Percentiles rank a stretch among this genome's conserved stretches.
phyloP scores from a whole-genome alignment of 768 basidiomycete genomes.

The Mycena epipterygia region DNA sequence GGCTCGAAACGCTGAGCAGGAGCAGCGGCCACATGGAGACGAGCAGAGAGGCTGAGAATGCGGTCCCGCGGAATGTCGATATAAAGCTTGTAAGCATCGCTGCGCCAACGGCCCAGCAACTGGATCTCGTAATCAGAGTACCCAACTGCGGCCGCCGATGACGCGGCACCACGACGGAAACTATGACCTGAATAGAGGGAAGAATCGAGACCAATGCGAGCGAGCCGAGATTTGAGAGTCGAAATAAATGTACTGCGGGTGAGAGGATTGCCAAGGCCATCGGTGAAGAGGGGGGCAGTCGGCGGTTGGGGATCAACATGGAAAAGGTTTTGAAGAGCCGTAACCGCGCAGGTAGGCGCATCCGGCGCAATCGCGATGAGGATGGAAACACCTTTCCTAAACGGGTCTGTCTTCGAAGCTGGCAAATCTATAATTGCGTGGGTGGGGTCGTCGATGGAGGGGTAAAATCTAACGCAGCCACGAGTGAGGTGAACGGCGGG shows the following conservation, averaged over 20 bases:
- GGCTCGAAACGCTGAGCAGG: constrained; percentile 25
- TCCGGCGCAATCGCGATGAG: not conserved
- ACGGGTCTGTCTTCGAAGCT: not conserved
- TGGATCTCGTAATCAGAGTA: constrained; percentile 53
- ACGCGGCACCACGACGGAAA: too few species aligned
- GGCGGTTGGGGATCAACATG: not conserved
- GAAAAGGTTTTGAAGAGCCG: not conserved
- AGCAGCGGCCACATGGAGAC: constrained; percentile 44
- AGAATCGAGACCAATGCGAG: constrained; percentile 28
- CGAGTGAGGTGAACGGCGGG: not conserved
- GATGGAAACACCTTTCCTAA: not conserved
- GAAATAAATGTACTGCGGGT: not conserved
- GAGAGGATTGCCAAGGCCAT: not conserved
- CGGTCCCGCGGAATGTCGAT: constrained; percentile 43
- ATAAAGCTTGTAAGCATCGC: constrained; percentile 55
- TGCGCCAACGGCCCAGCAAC: constrained; percentile 52
- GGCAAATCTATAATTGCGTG: not conserved
- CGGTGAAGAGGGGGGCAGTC: not conserved
- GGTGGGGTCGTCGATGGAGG: not conserved
- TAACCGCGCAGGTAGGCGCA: not conserved
- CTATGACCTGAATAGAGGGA: constrained; percentile 41
- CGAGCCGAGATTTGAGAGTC: not conserved
- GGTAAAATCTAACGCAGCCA: not conserved
- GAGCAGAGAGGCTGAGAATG: constrained; percentile 47
- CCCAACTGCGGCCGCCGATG: constrained; percentile 46